These are phyloP conservation scores for Luvunga scandens DNA, from an alignment of 345 rosid genomes.

Conservation along the genomic window DNA sequence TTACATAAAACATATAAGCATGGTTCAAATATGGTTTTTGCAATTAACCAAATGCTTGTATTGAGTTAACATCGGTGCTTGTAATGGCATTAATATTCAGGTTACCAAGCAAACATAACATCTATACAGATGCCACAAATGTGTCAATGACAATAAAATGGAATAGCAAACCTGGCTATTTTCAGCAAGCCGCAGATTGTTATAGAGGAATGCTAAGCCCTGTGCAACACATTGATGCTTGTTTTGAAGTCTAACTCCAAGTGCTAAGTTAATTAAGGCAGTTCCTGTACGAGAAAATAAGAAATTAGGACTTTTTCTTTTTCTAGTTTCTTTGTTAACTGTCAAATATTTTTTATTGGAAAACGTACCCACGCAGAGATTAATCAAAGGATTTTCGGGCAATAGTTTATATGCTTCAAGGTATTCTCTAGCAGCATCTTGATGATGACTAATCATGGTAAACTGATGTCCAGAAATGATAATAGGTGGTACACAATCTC, in stretches of 20 bases:
- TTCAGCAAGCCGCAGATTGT: slow-evolving; percentile 16
- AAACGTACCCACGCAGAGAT: neutral
- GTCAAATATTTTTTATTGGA: neutral
- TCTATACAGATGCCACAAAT: neutral
- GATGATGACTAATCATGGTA: slow-evolving; percentile 33
- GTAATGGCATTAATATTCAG: neutral
- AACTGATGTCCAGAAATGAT: slow-evolving; percentile 43
- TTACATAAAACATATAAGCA: neutral
- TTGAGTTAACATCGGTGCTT: neutral
- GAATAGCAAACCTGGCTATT: slow-evolving; percentile 37
- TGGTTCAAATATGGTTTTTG: neutral
- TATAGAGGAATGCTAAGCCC: slow-evolving; percentile 36
- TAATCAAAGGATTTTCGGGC: slow-evolving; percentile 3
- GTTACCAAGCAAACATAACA: neutral
- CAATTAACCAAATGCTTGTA: neutral
- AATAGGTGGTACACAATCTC: slow-evolving; percentile 33
- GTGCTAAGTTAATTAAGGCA: slow-evolving; percentile 49
- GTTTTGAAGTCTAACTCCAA: slow-evolving; percentile 50
- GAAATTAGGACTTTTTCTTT: neutral
- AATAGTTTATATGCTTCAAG: neutral
- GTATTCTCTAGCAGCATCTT: slow-evolving; percentile 23
- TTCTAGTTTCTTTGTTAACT: no score
- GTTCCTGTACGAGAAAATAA: slow-evolving; percentile 35
- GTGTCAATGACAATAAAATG: neutral
- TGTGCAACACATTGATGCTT: slow-evolving; percentile 51